Base-by-base conservation (phyloP, 805 yeast species). In the Ogataea pini region DNA sequence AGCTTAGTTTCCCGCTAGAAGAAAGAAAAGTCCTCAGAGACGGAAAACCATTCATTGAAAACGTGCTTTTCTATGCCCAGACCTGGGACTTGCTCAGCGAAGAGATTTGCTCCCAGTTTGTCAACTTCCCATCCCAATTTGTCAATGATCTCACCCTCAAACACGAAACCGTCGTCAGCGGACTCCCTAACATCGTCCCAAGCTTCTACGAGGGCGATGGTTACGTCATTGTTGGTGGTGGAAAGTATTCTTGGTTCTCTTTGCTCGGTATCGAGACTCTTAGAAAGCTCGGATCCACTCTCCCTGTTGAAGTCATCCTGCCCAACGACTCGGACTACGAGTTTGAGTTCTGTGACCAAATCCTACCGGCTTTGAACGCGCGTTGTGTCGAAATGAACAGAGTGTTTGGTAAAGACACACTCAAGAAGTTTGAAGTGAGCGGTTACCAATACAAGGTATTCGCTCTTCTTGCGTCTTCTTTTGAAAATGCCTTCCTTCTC, bases 271-370 rank as follows among this genome's bases (percentile, higher is more conserved):
- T 89, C 46, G 78, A 78, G 57, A 75, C 83, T 51, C 65, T 89
- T 43, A 72, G 96, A 59, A 78, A 81, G 33, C 70, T 77, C 7
- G 89, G 92, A 2, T 80, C 86, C 2, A 74, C 73, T 12, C 66
- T 85, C 31, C 96, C 97, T 0, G 81, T 90, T 17, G 97, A 90
- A 71, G 86, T 90, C 8, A 76, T 88, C 55, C 80, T 90, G 54
- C 95, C 96, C 7, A 76, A 79, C 32, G 71, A 75, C 17, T 77
- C 77, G 27, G 94, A 86, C 59, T 86, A 80, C 59, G 94, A 88
- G 59, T 75, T 80, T 31, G 86, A 83, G 48, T 73, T 83, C 44
- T 89, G 96, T 67, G 80, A 78, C 18, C 68, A 69, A 7, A 71
- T 85, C 2, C 71, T 88, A 56, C 90, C 92, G 0, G 57, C 62